Evolutionary conservation across 2,329 filamentous ascomycete species (phyloP).

Genomic region (Cercospora zeae-maydis): DNA sequence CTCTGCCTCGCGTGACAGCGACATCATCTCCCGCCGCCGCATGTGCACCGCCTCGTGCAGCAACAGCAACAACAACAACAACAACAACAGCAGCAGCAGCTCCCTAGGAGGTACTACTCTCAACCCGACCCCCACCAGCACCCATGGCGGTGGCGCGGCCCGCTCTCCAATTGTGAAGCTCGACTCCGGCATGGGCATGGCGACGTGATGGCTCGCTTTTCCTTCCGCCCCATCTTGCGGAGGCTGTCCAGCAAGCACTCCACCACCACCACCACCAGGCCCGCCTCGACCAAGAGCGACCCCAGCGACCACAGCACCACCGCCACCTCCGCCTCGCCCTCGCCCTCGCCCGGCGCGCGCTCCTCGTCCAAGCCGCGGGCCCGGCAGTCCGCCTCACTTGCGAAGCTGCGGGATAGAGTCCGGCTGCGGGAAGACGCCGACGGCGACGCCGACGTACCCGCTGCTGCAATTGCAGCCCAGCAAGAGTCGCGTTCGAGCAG

Average conservation of each 20-base stretch:
- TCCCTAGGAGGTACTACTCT: no score
- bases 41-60: not conserved
- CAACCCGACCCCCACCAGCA: not conserved
- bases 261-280: slow-evolving; percentile 21
- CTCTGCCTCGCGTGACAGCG: not conserved
- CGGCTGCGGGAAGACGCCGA: slow-evolving; percentile 1
- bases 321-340: slow-evolving; percentile 17
- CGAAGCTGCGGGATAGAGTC: slow-evolving; percentile 27
- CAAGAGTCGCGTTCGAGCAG: not conserved
- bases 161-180: not conserved
- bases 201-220: slow-evolving; percentile 24
- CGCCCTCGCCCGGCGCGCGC: slow-evolving; percentile 12
- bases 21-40: not conserved
- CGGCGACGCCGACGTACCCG: not conserved
- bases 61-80: no score
- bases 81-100: no score
- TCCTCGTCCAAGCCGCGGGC: not conserved
- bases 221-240: slow-evolving; percentile 26
- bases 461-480: not conserved
- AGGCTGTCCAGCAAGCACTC: slow-evolving; percentile 24
- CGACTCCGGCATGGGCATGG: not conserved
- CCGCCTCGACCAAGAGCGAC: slow-evolving; percentile 21
- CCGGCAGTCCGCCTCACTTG: slow-evolving; percentile 20
- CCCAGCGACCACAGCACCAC: slow-evolving; percentile 17
- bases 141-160: not conserved